phyloP scores from a whole-genome alignment of 805 yeast genomes.

The Saccharomycopsis babjevae region DNA sequence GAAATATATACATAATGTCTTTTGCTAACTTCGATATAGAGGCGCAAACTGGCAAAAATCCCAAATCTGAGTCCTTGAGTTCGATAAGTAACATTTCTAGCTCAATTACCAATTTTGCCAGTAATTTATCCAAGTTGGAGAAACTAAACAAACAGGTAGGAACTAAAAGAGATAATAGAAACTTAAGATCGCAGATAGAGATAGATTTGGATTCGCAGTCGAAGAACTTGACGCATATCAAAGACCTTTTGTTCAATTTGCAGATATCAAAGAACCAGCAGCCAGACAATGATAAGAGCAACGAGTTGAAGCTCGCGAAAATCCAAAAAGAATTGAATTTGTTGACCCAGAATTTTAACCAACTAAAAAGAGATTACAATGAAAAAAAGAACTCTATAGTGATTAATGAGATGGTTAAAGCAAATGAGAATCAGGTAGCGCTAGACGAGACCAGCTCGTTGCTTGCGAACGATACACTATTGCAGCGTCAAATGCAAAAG shows the following conservation, averaged over 20 bases:
- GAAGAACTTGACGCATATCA: constrained; percentile 22
- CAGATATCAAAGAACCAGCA: constrained; percentile 12
- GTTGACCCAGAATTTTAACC: constrained; percentile 36
- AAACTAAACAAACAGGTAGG: constrained; percentile 42
- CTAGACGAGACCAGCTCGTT: constrained; percentile 21
- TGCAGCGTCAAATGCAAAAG: constrained; percentile 27
- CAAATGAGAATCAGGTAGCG: constrained; percentile 19
- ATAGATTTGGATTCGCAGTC: constrained; percentile 18
- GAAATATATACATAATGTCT: constrained; percentile 5
- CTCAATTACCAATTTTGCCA: constrained; percentile 33
- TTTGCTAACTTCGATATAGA: constrained; percentile 22
- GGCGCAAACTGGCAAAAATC: constrained; percentile 19
- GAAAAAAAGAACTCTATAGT: constrained; percentile 36
- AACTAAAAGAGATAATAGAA: constrained; percentile 35
- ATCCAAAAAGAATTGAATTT: constrained; percentile 46
- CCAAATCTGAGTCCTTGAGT: constrained; percentile 6
- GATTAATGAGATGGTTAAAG: constrained; percentile 25
- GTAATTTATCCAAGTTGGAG: constrained; percentile 40
- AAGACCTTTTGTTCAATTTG: constrained; percentile 13
- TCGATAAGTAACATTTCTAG: constrained; percentile 22
- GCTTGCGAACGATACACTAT: constrained; percentile 34
- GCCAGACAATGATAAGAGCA: constrained; percentile 18
- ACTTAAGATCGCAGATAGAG: constrained; percentile 28
- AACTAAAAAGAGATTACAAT: constrained; percentile 35
- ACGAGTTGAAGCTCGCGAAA: constrained; percentile 24